Evolutionary conservation across 2,329 filamentous ascomycete species (phyloP).

Genomic region (Zasmidium angulare): DNA sequence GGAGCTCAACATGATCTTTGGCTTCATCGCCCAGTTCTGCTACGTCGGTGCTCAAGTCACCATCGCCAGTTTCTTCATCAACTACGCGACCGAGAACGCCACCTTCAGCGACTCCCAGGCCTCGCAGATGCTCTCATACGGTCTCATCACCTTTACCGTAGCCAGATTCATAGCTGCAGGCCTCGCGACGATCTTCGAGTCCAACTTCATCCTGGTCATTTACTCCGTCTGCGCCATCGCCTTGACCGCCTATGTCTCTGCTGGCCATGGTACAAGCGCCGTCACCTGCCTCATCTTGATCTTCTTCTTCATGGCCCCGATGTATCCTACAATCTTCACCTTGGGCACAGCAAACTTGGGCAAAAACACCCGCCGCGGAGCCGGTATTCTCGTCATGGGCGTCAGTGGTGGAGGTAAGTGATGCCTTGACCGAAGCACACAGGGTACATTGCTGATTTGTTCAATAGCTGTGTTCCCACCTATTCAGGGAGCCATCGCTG

Average conservation of each 20-base stretch:
- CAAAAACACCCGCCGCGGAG: conserved; percentile 40
- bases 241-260: conserved; percentile 36
- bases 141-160: conserved; percentile 41
- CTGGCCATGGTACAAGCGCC: conserved; percentile 32
- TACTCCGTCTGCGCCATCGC: conserved; percentile 36
- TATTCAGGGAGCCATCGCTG: conserved; percentile 37
- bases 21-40: conserved; percentile 30
- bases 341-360: conserved; percentile 42
- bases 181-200: conserved; percentile 36
- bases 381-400: conserved; percentile 43
- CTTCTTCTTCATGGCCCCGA: conserved; percentile 41
- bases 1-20: conserved; percentile 43
- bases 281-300: conserved; percentile 38
- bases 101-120: conserved; percentile 31
- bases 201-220: conserved; percentile 38
- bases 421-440: background rate
- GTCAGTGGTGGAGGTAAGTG: conserved; percentile 32
- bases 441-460: background rate
- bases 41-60: conserved; percentile 39
- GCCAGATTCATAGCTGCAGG: conserved; percentile 41
- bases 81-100: conserved; percentile 39
- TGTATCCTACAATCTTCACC: conserved; percentile 43
- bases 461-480: conserved; percentile 6
- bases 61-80: conserved; percentile 41
- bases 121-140: conserved; percentile 40